phyloP scores from a whole-genome alignment of 306 rosid species.

The Erythrophleum fordii region DNA sequence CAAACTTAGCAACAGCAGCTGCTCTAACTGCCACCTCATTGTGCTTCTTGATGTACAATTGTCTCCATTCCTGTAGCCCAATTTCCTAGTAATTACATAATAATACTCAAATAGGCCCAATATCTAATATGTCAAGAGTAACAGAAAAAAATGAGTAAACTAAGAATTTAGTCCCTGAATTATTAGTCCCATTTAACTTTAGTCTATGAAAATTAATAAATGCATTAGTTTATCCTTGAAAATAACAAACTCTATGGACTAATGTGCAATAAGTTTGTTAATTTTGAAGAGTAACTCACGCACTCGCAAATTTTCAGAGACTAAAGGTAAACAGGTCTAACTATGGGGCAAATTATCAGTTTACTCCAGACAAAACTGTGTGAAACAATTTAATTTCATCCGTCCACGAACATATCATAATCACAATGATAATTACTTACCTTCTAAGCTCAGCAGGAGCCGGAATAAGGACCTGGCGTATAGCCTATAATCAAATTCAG shows the following conservation, averaged over 20 bases:
- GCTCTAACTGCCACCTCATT: constrained; percentile 57
- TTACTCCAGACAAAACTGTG: not conserved
- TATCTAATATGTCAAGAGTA: not conserved
- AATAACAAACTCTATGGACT: not conserved
- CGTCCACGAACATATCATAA: not conserved
- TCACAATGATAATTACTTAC: not conserved
- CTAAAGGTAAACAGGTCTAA: not conserved
- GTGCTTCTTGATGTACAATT: constrained; percentile 67
- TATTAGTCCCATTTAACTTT: not conserved
- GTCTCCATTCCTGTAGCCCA: constrained; percentile 69
- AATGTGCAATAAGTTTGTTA: not conserved
- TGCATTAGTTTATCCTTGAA: not conserved
- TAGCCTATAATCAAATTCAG: not conserved
- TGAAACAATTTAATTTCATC: not conserved
- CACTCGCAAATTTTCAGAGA: too few relatives aligned
- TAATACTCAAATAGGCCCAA: constrained; percentile 17
- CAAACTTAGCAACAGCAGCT: constrained; percentile 46
- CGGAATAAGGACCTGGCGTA: not conserved
- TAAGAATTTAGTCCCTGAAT: not conserved
- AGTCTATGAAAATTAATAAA: not conserved
- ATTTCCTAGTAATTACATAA: constrained; percentile 26
- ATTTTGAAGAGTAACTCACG: too few relatives aligned
- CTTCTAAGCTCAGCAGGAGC: not conserved
- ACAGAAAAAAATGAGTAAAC: not conserved
- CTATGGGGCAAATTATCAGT: not conserved